Percentiles rank a stretch among this genome's conserved stretches.
phyloP scores from a whole-genome alignment of 129 eudicot genomes.

The Tanacetum coccineum region DNA sequence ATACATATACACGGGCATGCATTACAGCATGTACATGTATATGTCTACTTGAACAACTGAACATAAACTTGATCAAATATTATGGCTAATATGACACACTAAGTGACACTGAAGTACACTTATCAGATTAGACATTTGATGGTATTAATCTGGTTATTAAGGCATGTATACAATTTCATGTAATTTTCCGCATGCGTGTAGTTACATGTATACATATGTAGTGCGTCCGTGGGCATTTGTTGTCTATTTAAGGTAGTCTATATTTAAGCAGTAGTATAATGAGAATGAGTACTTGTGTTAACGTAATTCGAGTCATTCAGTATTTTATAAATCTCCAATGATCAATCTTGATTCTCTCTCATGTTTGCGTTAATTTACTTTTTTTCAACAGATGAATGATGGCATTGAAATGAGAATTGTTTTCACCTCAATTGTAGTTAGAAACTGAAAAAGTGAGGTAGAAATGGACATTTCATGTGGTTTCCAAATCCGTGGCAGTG shows the following conservation, averaged over 20 bases:
- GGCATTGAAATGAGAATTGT: slow-evolving; percentile 24
- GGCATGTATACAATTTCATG: slow-evolving; percentile 13
- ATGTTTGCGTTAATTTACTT: slow-evolving; percentile 14
- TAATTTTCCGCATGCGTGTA: slow-evolving; percentile 1
- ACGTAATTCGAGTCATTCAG: not conserved
- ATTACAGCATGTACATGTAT: not conserved
- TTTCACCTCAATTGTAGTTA: slow-evolving; percentile 20
- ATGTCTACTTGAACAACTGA: slow-evolving; percentile 8
- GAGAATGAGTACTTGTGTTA: slow-evolving; percentile 3
- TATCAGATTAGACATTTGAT: slow-evolving; percentile 3
- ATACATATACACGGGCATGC: slow-evolving; percentile 4
- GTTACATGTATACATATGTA: not conserved
- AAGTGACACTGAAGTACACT: not conserved
- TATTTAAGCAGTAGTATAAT: not conserved
- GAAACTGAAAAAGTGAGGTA: slow-evolving; percentile 20
- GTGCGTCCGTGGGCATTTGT: not conserved
- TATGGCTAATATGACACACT: not conserved
- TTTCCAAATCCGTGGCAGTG: slow-evolving; percentile 35
- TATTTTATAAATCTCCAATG: slow-evolving; percentile 3
- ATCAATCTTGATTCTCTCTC: slow-evolving; percentile 14
- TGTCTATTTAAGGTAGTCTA: not conserved
- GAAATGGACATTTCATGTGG: slow-evolving; percentile 49
- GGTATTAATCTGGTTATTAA: not conserved
- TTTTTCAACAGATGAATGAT: slow-evolving; percentile 37
- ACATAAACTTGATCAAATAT: slow-evolving; percentile 7